Percentiles rank a stretch among this genome's conserved stretches.
Conservation (phyloP, 768 basidiomycete species). For the Rhodotorula graminis region DNA sequence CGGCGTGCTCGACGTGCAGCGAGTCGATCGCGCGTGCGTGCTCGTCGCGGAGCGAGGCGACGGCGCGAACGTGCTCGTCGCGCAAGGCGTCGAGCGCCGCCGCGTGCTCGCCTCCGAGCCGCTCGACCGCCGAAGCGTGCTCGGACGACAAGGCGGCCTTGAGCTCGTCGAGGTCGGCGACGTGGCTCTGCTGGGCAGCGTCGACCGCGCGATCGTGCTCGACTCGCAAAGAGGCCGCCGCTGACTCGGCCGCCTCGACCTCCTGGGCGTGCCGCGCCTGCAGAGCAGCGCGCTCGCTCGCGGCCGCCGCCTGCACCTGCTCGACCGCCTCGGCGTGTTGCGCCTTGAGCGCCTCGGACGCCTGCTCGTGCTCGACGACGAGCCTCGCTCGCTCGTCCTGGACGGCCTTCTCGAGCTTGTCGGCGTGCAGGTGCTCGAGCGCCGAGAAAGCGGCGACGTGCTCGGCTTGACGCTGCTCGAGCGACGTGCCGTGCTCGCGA, state of each 20-base stretch:
- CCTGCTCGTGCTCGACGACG: not conserved
- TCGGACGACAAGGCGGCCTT: not conserved
- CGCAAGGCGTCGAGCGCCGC: not conserved
- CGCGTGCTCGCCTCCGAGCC: conserved; percentile 47
- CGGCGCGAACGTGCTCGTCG: conserved; percentile 21
- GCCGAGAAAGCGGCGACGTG: conserved; percentile 45
- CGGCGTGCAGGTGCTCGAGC: not conserved
- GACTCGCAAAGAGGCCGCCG: not conserved
- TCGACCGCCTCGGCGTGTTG: conserved; percentile 5
- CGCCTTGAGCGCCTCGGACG: not conserved
- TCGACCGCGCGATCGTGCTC: not conserved
- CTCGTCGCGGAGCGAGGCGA: conserved; percentile 55
- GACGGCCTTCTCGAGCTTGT: not conserved
- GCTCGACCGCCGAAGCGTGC: not conserved
- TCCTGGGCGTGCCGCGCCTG: not conserved
- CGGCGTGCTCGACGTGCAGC: conserved; percentile 50
- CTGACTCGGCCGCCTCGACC: not conserved
- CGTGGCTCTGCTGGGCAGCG: conserved; percentile 1
- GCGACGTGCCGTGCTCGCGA: not conserved
- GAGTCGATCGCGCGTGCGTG: conserved; percentile 44
- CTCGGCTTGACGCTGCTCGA: not conserved
- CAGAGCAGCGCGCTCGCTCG: not conserved
- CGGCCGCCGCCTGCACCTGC: not conserved
- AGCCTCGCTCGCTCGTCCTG: not conserved
- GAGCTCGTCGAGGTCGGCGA: conserved; percentile 1